Base-by-base conservation (phyloP, 75 land plant genomes). In the Larix kaempferi region DNA sequence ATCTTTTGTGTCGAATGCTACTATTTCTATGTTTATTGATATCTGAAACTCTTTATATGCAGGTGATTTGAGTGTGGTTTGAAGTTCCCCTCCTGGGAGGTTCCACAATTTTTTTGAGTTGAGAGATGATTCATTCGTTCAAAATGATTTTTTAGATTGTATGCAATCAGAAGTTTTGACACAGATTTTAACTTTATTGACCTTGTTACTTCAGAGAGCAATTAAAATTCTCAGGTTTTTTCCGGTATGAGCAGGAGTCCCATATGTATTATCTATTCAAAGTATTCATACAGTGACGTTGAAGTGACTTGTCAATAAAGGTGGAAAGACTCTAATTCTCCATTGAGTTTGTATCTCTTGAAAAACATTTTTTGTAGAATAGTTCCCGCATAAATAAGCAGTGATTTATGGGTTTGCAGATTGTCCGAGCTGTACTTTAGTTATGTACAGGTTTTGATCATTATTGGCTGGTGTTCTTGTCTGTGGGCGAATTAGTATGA, bases 1-100 rank as follows among this genome's bases (percentile, higher is more conserved):
- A 12, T 41, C 10, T 21, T 6, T 21, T 69, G 3, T 41, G 14
- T 39, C 3, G 11, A 2, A 41, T 69, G 3, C 4, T 39, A 41
- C 35, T 19, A 8, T 69, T 21, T 49, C 54, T 49, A 49, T 49
- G 12, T 6, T 21, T 69, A 69, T 21, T 69, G 73, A 69, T n/a
- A 21, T 41, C 11, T 23, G 41, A 6, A 69, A 29, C n/a, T 67
- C 22, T 11, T 11, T 37, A 69, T 69, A n/a, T 69, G 73, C 73
- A 69, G 73, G 73, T 69, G 49, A 69, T 69, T 69, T n/a, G 41
- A 69, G n/a, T 41, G 73, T 44, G 23, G 73, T n/a, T 69, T 69
- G 12, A 69, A 23, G 54, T 49, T 41, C 4, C 4, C 49, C 44
- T n/a, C 25, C 41, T 8, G 52, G 73, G 19, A 69, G 73, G 54